Evolutionary conservation across 192 early-diverging fungal species (phyloP).

Genomic region (Backusella parvicylindrica): DNA sequence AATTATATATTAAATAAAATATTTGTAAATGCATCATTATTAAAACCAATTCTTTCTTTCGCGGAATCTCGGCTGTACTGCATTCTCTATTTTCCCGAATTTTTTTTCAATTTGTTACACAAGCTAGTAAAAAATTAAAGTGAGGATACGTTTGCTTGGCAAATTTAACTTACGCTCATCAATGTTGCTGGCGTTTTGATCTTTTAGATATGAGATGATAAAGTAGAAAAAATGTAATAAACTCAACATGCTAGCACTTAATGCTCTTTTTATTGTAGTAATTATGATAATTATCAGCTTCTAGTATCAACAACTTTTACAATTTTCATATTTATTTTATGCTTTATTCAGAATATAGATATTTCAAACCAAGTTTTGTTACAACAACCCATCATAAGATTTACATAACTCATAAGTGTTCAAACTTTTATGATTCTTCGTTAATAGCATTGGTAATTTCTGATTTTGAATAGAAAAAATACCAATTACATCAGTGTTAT

Average conservation of each 20-base stretch:
- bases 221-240: background rate
- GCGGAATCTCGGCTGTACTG: background rate
- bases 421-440: too few relatives aligned
- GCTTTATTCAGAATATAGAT: background rate
- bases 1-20: background rate
- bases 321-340: background rate
- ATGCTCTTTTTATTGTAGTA: background rate
- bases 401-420: background rate
- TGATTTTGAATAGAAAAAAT: background rate
- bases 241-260: background rate
- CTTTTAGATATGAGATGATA: background rate
- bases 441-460: background rate
- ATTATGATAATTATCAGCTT: background rate
- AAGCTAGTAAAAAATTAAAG: background rate
- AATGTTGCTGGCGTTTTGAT: background rate
- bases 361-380: background rate
- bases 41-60: background rate
- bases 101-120: background rate
- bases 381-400: background rate
- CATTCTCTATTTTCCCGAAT: background rate
- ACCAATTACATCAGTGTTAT: background rate
- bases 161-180: background rate
- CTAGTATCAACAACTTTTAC: background rate
- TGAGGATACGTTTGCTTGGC: background rate
- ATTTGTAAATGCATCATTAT: background rate